These are phyloP conservation scores for Effrenium voratum DNA, from an alignment of 73 alveolate species.

Conservation along the genomic window DNA sequence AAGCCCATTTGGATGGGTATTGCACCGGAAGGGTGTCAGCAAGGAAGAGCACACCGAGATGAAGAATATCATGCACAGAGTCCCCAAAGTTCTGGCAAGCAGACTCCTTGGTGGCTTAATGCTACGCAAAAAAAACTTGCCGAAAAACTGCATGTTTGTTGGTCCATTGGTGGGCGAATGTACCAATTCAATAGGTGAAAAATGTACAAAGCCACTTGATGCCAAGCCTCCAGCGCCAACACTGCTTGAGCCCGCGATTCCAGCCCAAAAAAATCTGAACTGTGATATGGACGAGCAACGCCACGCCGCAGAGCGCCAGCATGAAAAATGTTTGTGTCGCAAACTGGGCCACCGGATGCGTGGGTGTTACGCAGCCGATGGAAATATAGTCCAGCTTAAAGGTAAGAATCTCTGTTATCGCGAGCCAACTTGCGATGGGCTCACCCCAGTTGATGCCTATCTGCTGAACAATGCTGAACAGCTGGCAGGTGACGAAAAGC, in stretches of 20 bases:
- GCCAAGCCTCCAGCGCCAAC: not conserved
- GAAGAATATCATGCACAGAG: slow-evolving; percentile 50
- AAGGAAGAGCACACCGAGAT: slow-evolving; percentile 49
- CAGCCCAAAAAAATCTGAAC: not conserved
- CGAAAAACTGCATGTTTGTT: not conserved
- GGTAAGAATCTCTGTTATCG: slow-evolving; percentile 7
- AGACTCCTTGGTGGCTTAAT: not conserved
- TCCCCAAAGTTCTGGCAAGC: slow-evolving; percentile 38
- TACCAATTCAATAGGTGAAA: not conserved
- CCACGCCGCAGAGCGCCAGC: not conserved
- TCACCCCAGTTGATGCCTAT: slow-evolving; percentile 46
- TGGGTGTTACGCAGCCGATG: slow-evolving; percentile 46
- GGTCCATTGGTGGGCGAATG: not conserved
- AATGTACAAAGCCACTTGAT: not conserved
- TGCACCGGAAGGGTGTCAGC: slow-evolving; percentile 51
- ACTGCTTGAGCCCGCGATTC: not conserved
- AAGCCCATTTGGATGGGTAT: not conserved
- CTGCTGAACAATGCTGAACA: slow-evolving; percentile 38
- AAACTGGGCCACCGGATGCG: slow-evolving; percentile 47
- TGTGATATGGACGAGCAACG: not conserved
- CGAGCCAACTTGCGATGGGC: slow-evolving; percentile 1
- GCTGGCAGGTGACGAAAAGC: slow-evolving; percentile 29
- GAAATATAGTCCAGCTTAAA: slow-evolving; percentile 16
- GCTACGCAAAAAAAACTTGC: not conserved
- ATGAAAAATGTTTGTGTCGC: slow-evolving; percentile 10